Conservation (phyloP, 73 alveolate species). For the Tetrahymena elliotti region DNA sequence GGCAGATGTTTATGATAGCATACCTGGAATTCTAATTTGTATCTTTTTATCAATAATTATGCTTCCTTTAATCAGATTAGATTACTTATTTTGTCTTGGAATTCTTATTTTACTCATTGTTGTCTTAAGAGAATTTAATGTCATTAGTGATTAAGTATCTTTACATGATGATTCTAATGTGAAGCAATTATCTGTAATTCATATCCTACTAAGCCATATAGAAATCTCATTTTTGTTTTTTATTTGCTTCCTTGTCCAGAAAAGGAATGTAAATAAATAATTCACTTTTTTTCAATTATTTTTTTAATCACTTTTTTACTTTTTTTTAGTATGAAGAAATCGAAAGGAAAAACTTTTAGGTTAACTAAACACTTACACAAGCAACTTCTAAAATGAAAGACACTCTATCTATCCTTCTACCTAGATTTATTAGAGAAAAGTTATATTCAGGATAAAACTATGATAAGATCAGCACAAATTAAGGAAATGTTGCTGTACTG, state of each 20-base stretch:
- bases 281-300: not conserved
- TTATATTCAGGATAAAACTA: constrained; percentile 25
- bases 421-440: constrained; percentile 38
- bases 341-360: not conserved
- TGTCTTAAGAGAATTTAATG: not conserved
- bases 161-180: not conserved
- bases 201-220: not conserved
- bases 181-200: not conserved
- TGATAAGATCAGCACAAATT: constrained; percentile 40
- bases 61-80: not conserved
- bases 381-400: constrained; percentile 9
- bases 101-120: not conserved
- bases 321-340: not conserved
- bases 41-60: not conserved
- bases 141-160: not conserved
- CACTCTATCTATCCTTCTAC: constrained; percentile 34
- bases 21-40: not conserved
- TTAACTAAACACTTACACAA: not conserved
- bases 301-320: not conserved
- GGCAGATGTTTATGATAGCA: not conserved
- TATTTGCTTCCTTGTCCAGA: not conserved
- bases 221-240: not conserved
- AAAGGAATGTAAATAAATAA: not conserved
- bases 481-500: constrained; percentile 64
- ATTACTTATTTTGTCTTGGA: not conserved